Evolutionary conservation across 1,284 basidiomycete species (phyloP).

Genomic region (Boletus smithii): DNA sequence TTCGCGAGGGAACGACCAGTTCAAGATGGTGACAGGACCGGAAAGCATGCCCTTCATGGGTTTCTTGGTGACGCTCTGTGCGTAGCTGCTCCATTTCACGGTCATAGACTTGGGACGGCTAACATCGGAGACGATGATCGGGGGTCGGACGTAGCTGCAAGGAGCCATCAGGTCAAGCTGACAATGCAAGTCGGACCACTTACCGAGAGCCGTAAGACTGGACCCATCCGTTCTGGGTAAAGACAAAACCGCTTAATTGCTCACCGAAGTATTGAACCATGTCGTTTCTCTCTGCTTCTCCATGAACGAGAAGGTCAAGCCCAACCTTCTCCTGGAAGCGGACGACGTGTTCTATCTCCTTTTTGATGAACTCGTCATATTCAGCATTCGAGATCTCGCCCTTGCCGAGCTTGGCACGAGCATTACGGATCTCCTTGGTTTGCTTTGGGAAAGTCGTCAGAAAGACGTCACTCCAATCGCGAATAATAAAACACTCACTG

Average conservation of each 20-base stretch:
- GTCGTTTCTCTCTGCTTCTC: conserved; percentile 98
- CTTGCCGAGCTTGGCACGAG: conserved; percentile 94
- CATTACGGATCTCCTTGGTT: conserved; percentile 98
- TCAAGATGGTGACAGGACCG: conserved; percentile 95
- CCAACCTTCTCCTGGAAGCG: conserved; percentile 96
- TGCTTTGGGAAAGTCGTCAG: conserved; percentile 50
- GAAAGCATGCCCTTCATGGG: conserved; percentile 99
- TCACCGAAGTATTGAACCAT: conserved; percentile 99
- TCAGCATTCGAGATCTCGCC: conserved; percentile 83
- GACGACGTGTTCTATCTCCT: conserved; percentile 94
- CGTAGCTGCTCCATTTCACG: conserved; percentile 95
- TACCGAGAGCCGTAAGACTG: conserved; percentile 94
- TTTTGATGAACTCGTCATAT: conserved; percentile 98
- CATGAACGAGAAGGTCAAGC: conserved; percentile 97
- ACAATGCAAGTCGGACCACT: conserved; percentile 24
- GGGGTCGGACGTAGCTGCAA: conserved; percentile 94
- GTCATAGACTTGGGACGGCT: conserved; percentile 93
- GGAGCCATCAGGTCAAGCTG: conserved; percentile 28
- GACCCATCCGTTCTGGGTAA: conserved; percentile 99
- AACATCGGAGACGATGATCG: conserved; percentile 98
- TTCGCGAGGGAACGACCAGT: conserved; percentile 99
- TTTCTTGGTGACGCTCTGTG: conserved; percentile 90
- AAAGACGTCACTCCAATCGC: neutral
- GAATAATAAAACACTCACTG: conserved; percentile 45
- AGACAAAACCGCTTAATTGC: conserved; percentile 92